Conservation (phyloP, 2,329 filamentous ascomycete genomes). For the Ophiocordyceps camponoti-leonardi region DNA sequence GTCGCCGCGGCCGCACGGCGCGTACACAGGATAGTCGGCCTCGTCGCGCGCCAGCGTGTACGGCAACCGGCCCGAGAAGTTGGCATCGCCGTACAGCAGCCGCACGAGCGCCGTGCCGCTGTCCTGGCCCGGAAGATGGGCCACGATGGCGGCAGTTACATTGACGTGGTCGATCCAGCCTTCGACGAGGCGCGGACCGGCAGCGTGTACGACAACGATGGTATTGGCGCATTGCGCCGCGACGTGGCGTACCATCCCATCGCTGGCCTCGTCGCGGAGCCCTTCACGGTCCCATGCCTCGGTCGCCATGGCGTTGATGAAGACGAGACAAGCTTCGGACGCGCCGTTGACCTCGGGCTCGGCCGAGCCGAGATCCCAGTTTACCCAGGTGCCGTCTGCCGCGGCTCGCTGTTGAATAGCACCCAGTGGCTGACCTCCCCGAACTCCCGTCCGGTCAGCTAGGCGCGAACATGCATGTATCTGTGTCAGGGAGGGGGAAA, state of each 20-base stretch:
- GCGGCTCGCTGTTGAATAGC: constrained; percentile 37
- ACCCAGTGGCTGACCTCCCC: constrained; percentile 27
- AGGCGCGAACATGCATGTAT: too few relatives aligned
- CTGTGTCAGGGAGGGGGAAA: too few relatives aligned
- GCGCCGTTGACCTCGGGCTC: constrained; percentile 18
- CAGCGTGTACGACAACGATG: constrained; percentile 73
- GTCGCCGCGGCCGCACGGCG: constrained; percentile 20
- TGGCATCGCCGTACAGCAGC: constrained; percentile 61
- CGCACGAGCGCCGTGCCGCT: constrained; percentile 69
- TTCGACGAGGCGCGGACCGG: constrained; percentile 70
- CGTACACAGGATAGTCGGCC: constrained; percentile 51
- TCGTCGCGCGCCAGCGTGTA: constrained; percentile 65
- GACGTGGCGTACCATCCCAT: constrained; percentile 55
- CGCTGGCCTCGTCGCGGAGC: constrained; percentile 61
- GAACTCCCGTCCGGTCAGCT: neutral
- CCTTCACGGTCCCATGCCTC: constrained; percentile 56
- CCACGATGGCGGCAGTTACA: constrained; percentile 64
- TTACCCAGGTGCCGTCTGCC: constrained; percentile 37
- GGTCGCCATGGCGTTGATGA: constrained; percentile 62
- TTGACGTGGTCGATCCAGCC: constrained; percentile 61
- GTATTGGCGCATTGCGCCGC: constrained; percentile 37
- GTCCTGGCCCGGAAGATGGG: constrained; percentile 78
- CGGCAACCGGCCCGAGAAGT: constrained; percentile 63
- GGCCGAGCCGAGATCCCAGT: constrained; percentile 22
- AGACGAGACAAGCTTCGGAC: constrained; percentile 56